Conservation (phyloP, 1,284 basidiomycete genomes). For the Porodaedalea pini region DNA sequence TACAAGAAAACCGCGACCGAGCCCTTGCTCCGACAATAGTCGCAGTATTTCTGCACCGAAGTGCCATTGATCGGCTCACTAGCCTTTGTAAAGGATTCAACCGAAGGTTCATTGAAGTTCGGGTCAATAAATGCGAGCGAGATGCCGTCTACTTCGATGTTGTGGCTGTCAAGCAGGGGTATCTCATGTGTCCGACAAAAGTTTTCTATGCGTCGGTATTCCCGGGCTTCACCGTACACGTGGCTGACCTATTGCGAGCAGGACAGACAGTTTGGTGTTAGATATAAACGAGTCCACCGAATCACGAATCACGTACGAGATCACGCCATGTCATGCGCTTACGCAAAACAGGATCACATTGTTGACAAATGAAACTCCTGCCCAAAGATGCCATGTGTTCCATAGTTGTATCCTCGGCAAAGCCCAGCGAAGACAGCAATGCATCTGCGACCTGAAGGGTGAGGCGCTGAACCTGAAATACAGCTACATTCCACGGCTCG, state of each 20-base stretch:
- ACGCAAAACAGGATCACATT: neutral
- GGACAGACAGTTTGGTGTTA: too few relatives aligned
- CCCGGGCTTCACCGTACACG: neutral
- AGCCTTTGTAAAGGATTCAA: neutral
- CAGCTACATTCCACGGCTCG: neutral
- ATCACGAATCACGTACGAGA: neutral
- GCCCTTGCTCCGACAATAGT: too few relatives aligned
- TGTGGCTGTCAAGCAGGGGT: neutral
- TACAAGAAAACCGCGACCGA: too few relatives aligned
- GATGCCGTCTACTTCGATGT: neutral
- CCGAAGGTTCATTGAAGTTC: neutral
- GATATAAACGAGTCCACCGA: neutral
- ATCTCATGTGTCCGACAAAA: neutral
- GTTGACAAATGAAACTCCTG: neutral
- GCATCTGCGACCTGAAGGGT: neutral
- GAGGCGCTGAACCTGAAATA: neutral
- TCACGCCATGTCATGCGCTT: neutral
- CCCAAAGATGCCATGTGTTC: neutral
- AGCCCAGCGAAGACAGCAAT: neutral
- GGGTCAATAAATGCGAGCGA: neutral
- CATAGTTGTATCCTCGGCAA: neutral
- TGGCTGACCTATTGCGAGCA: neutral
- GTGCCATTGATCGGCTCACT: neutral
- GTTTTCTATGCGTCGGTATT: neutral
- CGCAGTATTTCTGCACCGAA: too few relatives aligned